Evolutionary conservation across 2,329 filamentous ascomycete genomes (phyloP).

Genomic region (Fusarium newnesense): DNA sequence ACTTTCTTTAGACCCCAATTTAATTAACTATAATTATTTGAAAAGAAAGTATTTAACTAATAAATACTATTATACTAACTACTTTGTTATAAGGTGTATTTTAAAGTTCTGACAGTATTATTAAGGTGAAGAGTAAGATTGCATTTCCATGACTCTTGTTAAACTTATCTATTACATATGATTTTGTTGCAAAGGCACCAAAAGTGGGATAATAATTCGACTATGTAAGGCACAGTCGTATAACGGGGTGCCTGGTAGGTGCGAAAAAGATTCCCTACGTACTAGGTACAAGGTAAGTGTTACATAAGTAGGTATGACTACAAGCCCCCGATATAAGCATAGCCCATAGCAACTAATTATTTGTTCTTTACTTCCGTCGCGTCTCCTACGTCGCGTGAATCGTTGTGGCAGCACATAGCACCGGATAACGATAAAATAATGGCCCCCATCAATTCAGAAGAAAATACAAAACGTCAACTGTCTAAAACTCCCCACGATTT

Average conservation of each 20-base stretch:
- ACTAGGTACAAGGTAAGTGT: not conserved
- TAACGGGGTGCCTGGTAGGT: not conserved
- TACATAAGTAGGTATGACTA: not conserved
- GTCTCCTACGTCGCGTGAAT: conserved; percentile 47
- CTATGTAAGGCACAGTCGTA: not conserved
- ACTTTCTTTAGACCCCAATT: not conserved
- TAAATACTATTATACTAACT: not conserved
- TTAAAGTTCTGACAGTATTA: no score
- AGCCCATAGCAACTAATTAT: conserved; percentile 32
- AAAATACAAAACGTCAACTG: conserved; percentile 32
- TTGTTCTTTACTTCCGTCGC: conserved; percentile 39
- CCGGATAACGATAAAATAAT: conserved; percentile 35
- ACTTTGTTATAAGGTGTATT: not conserved
- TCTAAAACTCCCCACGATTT: conserved; percentile 60
- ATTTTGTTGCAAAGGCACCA: not conserved
- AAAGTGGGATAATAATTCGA: not conserved
- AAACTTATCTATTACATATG: not conserved
- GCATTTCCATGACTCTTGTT: not conserved
- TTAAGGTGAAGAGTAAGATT: not conserved
- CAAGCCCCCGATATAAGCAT: conserved; percentile 36
- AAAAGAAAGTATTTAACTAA: not conserved
- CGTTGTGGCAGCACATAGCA: conserved; percentile 2
- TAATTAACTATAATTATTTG: not conserved
- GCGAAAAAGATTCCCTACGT: not conserved
- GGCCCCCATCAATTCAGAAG: conserved; percentile 37